Conservation (phyloP, 2,329 filamentous ascomycete genomes). For the Hansfordia pulvinata region DNA sequence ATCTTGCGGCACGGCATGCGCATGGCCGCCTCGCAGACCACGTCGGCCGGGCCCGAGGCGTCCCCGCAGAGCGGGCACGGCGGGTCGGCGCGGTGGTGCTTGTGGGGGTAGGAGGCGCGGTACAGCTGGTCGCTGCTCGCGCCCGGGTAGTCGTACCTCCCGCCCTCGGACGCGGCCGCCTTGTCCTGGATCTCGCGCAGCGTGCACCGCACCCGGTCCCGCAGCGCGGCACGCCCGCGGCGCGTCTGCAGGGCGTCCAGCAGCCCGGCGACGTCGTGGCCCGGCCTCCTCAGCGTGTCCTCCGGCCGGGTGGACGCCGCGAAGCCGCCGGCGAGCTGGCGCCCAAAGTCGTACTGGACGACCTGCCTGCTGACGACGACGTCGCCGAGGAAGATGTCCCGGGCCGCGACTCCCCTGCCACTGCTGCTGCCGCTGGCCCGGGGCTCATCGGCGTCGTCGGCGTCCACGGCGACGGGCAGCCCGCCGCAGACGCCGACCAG, state of each 20-base stretch:
- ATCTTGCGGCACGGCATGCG: constrained; percentile 3
- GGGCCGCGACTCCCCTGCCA: background rate
- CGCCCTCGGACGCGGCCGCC: no score
- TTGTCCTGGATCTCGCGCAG: constrained; percentile 2
- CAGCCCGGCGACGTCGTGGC: constrained; percentile 9
- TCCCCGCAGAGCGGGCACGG: no score
- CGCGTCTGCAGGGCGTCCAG: constrained; percentile 14
- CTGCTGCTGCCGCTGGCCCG: no score
- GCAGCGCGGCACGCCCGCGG: constrained; percentile 3
- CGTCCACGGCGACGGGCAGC: no score
- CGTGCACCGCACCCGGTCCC: constrained; percentile 2
- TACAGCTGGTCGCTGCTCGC: constrained; percentile 7
- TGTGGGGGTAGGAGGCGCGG: constrained; percentile 6
- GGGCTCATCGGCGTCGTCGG: no score
- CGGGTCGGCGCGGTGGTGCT: no score
- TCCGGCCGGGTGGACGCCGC: no score
- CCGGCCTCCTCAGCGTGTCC: constrained; percentile 9
- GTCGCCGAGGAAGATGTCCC: constrained; percentile 11
- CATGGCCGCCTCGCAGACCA: no score
- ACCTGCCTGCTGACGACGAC: constrained; percentile 11
- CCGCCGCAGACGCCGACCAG: constrained; percentile 12
- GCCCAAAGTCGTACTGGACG: constrained; percentile 16
- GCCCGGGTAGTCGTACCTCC: constrained; percentile 6
- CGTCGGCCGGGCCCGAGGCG: no score
- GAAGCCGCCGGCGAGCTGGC: constrained; percentile 8